Conservation (phyloP, 805 yeast species). For the Sugiyamaella floridensis region DNA sequence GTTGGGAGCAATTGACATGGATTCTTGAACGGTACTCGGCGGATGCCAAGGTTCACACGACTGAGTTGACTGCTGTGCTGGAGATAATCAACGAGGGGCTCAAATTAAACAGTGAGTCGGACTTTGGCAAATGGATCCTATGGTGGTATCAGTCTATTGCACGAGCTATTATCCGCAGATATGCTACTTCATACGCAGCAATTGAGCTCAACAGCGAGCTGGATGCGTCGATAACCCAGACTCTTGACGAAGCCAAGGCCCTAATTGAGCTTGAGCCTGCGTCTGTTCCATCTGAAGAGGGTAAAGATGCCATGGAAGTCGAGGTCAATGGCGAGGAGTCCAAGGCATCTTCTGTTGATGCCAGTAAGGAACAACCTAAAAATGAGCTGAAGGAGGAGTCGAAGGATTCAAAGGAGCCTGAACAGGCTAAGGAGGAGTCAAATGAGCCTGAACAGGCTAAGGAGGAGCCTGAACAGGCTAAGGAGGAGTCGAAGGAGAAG, state of each 20-base stretch:
- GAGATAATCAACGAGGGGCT: neutral
- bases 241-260: neutral
- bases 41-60: neutral
- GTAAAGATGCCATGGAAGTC: too few relatives aligned
- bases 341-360: too few relatives aligned
- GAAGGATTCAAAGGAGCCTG: too few relatives aligned
- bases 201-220: neutral
- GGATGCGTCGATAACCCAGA: neutral
- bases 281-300: too few relatives aligned
- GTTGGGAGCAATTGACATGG: slow-evolving; percentile 10
- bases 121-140: neutral
- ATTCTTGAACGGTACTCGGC: slow-evolving; percentile 1
- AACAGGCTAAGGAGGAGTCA: too few relatives aligned
- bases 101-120: neutral
- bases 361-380: too few relatives aligned
- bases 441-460: too few relatives aligned
- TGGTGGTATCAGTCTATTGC: neutral
- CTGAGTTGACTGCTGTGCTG: neutral
- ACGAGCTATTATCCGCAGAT: neutral
- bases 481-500: too few relatives aligned
- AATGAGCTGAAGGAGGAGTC: too few relatives aligned
- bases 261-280: neutral
- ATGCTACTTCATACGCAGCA: neutral
- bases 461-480: too few relatives aligned
- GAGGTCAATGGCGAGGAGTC: too few relatives aligned